These are phyloP conservation scores for Pezicula carpinea DNA, from an alignment of 2,329 filamentous ascomycete species.

Conservation along the genomic window DNA sequence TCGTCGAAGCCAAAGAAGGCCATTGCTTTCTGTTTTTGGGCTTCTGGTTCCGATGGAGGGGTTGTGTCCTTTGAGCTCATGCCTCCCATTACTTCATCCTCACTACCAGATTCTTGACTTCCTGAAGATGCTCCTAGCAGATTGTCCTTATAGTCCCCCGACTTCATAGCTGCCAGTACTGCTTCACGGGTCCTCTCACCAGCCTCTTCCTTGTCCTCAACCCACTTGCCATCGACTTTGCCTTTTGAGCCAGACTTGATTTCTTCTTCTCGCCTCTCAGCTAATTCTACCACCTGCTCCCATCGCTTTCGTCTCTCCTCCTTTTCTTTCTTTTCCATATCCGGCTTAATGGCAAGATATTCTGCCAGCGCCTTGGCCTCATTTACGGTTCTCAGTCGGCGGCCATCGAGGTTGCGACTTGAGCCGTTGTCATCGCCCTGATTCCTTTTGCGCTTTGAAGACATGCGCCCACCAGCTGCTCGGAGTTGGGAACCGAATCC, in stretches of 20 bases:
- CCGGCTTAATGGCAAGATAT: conserved; percentile 90
- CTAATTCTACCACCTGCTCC: conserved; percentile 81
- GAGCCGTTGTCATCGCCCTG: conserved; percentile 82
- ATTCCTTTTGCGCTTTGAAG: conserved; percentile 78
- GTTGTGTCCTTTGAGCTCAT: conserved; percentile 39
- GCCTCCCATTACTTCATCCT: conserved; percentile 26
- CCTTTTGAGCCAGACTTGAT: conserved; percentile 68
- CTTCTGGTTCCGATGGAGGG: conserved; percentile 38
- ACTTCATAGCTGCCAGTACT: conserved; percentile 65
- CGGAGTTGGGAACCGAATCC: conserved; percentile 96
- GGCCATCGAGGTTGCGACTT: conserved; percentile 87
- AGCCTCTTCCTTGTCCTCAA: conserved; percentile 90
- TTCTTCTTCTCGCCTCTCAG: conserved; percentile 80
- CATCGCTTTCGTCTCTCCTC: conserved; percentile 79
- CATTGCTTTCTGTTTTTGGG: conserved; percentile 28
- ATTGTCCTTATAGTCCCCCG: conserved; percentile 58
- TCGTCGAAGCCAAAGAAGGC: conserved; percentile 76
- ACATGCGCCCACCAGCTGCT: conserved; percentile 97
- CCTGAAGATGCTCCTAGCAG: conserved; percentile 42
- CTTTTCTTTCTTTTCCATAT: conserved; percentile 93
- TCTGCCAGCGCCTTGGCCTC: conserved; percentile 95
- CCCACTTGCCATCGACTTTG: conserved; percentile 83
- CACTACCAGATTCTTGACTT: conserved; percentile 21
- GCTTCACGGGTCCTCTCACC: conserved; percentile 77
- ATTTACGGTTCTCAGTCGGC: conserved; percentile 83